Evolutionary conservation across 305 asterid genomes (phyloP), one percentile per base, ranked within the genome.

Genomic region (Rubia occidens): DNA sequence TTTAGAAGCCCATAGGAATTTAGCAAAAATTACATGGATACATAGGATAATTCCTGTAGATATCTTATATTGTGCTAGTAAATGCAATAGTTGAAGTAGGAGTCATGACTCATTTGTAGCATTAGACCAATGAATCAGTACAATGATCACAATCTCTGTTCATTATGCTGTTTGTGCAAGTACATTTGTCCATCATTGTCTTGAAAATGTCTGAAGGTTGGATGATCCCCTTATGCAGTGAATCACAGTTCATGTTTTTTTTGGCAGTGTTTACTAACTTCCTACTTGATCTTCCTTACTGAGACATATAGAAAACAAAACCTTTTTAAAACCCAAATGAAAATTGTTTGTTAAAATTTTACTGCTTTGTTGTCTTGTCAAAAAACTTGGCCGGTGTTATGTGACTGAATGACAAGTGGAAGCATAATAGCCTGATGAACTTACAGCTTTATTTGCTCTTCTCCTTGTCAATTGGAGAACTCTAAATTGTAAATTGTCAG

Each of bases 401-500:
- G 39, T 40, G 35, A 18, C 10, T 49, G 18, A 5, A 39, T 44
- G 64, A 54, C 59, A 64, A 17, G 35, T 17, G 26, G 58, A 55
- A 54, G 64, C 45, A 26, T 60, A 11, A 20, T 40, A 67, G 47
- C 44, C 55, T 51, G 10, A 29, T n/a, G 8, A 10, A 49, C 7
- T 15, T 54, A 62, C 49, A 68, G 37, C 54, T 53, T 60, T 18
- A 18, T 45, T 26, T 65, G 56, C 40, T 59, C 55, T 32, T 35
- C 51, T 35, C 63, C 53, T 72, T 77, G 72, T 39, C 45, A 42
- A 39, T 51, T 53, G 60, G 80, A 51, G 74, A 72, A 74, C 77
- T 54, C 83, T 86, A 87, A 84, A 79, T 81, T 81, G 73, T 67
- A 76, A 69, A 79, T 86, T 80, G 86, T 89, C 96, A 95, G 99